Conservation (phyloP, 352 stramenopile genomes). For the Phytopythium delawarense region DNA sequence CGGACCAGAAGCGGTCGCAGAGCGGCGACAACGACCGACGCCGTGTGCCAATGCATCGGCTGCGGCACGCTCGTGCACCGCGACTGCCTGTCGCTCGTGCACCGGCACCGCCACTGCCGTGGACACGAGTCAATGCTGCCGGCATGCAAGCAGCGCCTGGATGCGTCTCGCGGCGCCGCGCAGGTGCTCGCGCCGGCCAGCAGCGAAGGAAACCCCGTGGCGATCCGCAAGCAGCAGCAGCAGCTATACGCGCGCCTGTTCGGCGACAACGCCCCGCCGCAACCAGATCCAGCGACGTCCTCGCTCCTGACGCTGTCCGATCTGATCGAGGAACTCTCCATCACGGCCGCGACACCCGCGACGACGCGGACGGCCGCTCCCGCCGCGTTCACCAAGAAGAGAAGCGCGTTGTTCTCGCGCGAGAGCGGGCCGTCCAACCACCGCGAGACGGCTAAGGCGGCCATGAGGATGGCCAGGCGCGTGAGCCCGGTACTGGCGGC, state of each 20-base stretch:
- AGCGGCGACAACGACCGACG: neutral
- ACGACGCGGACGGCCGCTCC: neutral
- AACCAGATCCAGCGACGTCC: neutral
- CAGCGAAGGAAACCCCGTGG: constrained; percentile 11
- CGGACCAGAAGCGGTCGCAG: neutral
- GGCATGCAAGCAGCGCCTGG: constrained; percentile 21
- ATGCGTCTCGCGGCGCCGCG: neutral
- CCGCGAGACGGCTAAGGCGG: constrained; percentile 11
- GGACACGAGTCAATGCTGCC: constrained; percentile 28
- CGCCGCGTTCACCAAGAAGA: neutral
- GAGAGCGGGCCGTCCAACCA: constrained; percentile 1
- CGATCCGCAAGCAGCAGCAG: constrained; percentile 6
- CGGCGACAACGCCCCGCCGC: neutral
- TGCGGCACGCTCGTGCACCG: constrained; percentile 54
- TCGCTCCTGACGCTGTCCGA: constrained; percentile 25
- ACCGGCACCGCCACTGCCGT: constrained; percentile 44
- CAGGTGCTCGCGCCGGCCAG: constrained; percentile 5
- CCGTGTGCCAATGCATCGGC: constrained; percentile 49
- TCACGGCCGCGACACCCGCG: constrained; percentile 10
- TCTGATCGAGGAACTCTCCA: constrained; percentile 29
- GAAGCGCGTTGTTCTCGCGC: neutral
- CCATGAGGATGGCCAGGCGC: constrained; percentile 26
- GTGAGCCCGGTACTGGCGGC: constrained; percentile 51
- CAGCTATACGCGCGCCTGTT: constrained; percentile 4
- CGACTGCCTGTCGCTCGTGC: constrained; percentile 43